Conservation (phyloP, 371 early-diverging fungal species). For the Blastocladiella emersonii region DNA sequence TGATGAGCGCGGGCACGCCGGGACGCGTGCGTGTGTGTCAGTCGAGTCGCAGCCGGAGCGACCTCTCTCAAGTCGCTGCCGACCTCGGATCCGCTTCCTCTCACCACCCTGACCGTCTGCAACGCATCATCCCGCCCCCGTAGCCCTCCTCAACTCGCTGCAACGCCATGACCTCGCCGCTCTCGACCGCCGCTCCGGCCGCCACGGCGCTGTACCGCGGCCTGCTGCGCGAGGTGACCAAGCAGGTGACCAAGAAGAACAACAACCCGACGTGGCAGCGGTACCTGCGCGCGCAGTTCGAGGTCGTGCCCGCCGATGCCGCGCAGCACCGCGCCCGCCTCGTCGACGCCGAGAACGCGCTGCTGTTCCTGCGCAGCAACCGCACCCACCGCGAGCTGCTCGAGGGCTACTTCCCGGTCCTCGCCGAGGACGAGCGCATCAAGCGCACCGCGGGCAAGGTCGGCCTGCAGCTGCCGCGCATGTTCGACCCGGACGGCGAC, state of each 20-base stretch:
- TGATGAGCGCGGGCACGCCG: no score
- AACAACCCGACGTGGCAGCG: not conserved
- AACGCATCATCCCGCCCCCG: no score
- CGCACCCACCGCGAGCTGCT: conserved; percentile 5
- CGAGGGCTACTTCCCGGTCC: not conserved
- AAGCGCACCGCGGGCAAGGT: not conserved
- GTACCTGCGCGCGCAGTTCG: not conserved
- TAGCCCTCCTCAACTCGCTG: no score
- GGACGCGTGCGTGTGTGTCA: no score
- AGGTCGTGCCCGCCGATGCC: no score
- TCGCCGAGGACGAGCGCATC: not conserved
- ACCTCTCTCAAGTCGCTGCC: no score
- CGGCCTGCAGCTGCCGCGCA: conserved; percentile 4
- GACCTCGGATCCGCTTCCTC: no score
- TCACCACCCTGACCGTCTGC: no score
- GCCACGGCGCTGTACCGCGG: not conserved
- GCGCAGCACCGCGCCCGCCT: not conserved
- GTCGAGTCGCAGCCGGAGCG: no score
- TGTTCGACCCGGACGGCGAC: conserved; percentile 5
- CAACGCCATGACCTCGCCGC: no score
- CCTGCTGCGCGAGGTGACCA: not conserved
- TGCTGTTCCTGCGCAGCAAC: not conserved
- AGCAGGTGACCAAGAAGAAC: not conserved
- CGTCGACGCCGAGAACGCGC: not conserved
- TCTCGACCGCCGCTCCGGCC: no score